Base-by-base conservation (phyloP, 108 stramenopile genomes). In the Skeletonema grethae region DNA sequence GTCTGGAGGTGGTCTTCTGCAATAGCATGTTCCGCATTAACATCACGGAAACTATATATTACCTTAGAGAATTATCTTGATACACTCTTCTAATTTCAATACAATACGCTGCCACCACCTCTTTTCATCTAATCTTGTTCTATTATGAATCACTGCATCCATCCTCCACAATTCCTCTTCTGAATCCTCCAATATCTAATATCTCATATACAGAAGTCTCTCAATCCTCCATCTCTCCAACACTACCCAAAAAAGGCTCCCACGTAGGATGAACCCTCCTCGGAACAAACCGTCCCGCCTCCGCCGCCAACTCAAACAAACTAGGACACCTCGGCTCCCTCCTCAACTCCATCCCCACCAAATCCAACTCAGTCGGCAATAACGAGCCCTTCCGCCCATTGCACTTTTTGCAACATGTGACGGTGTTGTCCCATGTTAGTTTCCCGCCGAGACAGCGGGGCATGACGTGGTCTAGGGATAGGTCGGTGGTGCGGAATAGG, bases 391-490 rank as follows among this genome's bases (percentile, higher is more conserved):
- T 95, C 11, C 82, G 73, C 5, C 91, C 88, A 73, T 95, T 95
- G 77, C 94, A 95, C 28, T 84, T 74, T 35, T 30, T 70, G 69
- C 94, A 95, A 45, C 87, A 84, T 3, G 91, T 90, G 6, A 90
- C 94, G 11, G 89, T 86, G 66, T 95, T 95, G 38, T 89, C 86
- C 89, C 94, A 95, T 20, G 70, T 78, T 43, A 95, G 70, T 25
- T 61, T 61, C 9, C 94, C 94, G 22, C 94, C 94, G 45, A 70
- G 35, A 53, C 86, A 88, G 34, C 91, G 73, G 30, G 94, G 94
- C 3, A 83, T 67, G 13, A 92, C 88, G 63, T 95, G 94, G 76
- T 95, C 94, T 36, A 95, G 67, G 0, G 91, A 86, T 46, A 95
- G 72, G 67, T 95, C 94, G 15, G 82, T 53, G 6, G 87, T 90